phyloP scores from a whole-genome alignment of 257 asterid genomes.

The Hygrophila difformis region DNA sequence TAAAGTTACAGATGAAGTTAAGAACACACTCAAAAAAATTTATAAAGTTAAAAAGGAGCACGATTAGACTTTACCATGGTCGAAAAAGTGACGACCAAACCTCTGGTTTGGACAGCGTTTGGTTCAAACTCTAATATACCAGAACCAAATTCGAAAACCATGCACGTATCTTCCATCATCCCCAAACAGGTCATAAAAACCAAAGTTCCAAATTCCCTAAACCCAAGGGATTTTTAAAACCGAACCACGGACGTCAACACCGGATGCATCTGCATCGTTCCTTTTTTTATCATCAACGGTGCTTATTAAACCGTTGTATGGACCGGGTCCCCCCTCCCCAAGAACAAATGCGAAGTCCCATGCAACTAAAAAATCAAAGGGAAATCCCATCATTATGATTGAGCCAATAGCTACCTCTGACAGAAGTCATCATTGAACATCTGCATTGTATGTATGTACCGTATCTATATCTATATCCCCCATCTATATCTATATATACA shows the following conservation, averaged over 20 bases:
- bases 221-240: not conserved
- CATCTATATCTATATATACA: not conserved
- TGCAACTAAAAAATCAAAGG: conserved; percentile 20
- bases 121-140: conserved; percentile 1
- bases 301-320: not conserved
- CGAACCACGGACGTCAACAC: not conserved
- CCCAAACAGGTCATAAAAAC: too few relatives aligned
- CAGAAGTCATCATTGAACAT: conserved; percentile 86
- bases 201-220: too few relatives aligned
- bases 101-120: conserved; percentile 18
- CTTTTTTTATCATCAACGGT: too few relatives aligned
- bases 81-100: too few relatives aligned
- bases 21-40: too few relatives aligned
- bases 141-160: too few relatives aligned
- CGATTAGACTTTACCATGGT: conserved; percentile 35
- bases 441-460: conserved; percentile 20
- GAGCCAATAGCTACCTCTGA: conserved; percentile 70
- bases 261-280: not conserved
- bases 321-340: not conserved
- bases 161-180: too few relatives aligned
- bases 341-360: not conserved
- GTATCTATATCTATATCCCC: not conserved
- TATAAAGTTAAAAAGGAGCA: conserved; percentile 19
- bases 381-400: conserved; percentile 76
- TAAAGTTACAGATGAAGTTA: too few relatives aligned